Evolutionary conservation across 331 rosid genomes (phyloP).

Genomic region (Pyracantha coccinea): DNA sequence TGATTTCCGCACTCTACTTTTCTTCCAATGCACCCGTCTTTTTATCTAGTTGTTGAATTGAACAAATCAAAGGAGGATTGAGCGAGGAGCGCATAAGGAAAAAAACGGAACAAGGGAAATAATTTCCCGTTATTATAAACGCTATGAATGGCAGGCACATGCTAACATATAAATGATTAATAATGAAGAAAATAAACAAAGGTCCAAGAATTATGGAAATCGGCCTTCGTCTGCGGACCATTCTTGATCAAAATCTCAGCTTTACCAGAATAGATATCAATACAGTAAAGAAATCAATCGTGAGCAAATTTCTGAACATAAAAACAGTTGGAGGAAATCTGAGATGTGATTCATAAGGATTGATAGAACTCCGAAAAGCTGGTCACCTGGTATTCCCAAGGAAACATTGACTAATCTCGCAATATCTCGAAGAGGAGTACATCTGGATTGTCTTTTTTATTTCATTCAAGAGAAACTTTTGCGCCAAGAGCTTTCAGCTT

Average conservation of each 20-base stretch:
- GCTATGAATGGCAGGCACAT: no score
- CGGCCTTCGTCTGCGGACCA: background rate
- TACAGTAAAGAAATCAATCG: background rate
- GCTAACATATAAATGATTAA: background rate
- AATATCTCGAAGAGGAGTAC: background rate
- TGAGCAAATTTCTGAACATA: slow-evolving; percentile 3
- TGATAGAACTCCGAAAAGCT: background rate
- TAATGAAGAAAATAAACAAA: background rate
- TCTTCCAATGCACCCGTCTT: background rate
- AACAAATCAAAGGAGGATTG: background rate
- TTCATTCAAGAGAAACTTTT: slow-evolving; percentile 61
- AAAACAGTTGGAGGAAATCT: background rate
- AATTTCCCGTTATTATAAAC: no score
- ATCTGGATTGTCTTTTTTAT: background rate
- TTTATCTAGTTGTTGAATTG: background rate
- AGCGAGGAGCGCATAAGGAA: background rate
- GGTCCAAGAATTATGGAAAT: slow-evolving; percentile 1
- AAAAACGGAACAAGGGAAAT: background rate
- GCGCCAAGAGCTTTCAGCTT: slow-evolving; percentile 80
- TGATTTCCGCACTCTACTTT: no score
- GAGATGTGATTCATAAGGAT: background rate
- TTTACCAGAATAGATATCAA: background rate
- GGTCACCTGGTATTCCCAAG: background rate
- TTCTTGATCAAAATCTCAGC: background rate
- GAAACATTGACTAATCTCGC: slow-evolving; percentile 1